Evolutionary conservation across 305 asterid genomes (phyloP).

Genomic region (Rubia balearica): DNA sequence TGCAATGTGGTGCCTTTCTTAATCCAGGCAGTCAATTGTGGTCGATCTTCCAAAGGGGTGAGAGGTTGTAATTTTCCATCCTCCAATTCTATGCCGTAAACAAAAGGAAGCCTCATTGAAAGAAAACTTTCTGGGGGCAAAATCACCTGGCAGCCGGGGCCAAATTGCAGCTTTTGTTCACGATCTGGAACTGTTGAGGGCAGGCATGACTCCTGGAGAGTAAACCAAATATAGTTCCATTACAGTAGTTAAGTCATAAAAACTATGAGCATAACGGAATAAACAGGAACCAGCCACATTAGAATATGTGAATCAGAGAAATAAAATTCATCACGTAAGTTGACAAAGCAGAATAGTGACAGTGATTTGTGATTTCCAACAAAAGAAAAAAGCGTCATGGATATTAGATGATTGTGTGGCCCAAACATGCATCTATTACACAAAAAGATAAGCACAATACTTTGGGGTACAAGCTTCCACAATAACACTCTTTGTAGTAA

Average conservation of each 20-base stretch:
- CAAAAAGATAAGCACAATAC: not conserved
- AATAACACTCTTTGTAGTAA: not conserved
- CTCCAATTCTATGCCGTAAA: constrained; percentile 70
- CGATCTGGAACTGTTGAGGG: constrained; percentile 66
- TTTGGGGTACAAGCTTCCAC: not conserved
- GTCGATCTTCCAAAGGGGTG: constrained; percentile 64
- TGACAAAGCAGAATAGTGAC: not conserved
- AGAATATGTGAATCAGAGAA: not conserved
- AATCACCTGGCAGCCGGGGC: constrained; percentile 73
- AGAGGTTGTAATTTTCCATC: constrained; percentile 73
- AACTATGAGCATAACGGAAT: not conserved
- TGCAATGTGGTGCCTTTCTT: constrained; percentile 62
- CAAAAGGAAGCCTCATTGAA: constrained; percentile 82
- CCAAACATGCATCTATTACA: not conserved
- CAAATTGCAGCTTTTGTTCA: constrained; percentile 66
- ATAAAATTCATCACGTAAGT: not conserved
- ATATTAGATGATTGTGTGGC: not conserved
- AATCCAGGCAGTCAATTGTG: constrained; percentile 81
- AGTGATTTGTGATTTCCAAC: too few species aligned
- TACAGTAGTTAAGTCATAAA: constrained; percentile 12
- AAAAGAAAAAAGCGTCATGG: not conserved
- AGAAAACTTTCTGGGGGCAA: constrained; percentile 91
- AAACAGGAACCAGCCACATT: not conserved
- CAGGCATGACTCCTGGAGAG: constrained; percentile 63
- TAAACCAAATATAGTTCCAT: constrained; percentile 10